Conservation (phyloP, 768 basidiomycete species). For the Pulveroboletus sp. region DNA sequence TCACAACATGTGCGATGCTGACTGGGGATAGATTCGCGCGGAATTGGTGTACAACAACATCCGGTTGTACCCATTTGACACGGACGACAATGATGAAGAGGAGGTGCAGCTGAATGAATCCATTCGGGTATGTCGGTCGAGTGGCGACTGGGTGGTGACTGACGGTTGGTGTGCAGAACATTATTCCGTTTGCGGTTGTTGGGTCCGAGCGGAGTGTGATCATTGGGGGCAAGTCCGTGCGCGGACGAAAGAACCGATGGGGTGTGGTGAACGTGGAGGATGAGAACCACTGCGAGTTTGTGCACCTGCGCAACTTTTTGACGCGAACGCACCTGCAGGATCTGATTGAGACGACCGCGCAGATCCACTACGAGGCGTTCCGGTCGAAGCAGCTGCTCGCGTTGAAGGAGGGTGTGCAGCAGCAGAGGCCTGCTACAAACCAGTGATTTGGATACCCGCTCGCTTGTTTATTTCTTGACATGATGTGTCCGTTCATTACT, state of each 20-base stretch:
- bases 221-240: constrained; percentile 92
- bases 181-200: constrained; percentile 96
- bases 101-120: constrained; percentile 86
- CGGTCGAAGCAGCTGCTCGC: constrained; percentile 96
- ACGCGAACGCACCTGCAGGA: constrained; percentile 97
- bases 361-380: constrained; percentile 99
- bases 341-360: constrained; percentile 97
- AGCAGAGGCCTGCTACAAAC: constrained; percentile 52
- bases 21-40: constrained; percentile 71
- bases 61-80: constrained; percentile 94
- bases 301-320: constrained; percentile 95
- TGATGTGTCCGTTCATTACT: too few species aligned
- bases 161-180: constrained; percentile 51
- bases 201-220: constrained; percentile 96
- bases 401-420: constrained; percentile 91
- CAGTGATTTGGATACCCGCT: constrained; percentile 27
- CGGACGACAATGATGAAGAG: constrained; percentile 92
- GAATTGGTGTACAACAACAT: constrained; percentile 92
- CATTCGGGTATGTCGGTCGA: constrained; percentile 68
- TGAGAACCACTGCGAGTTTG: constrained; percentile 95
- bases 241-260: constrained; percentile 97
- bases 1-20: constrained; percentile 6
- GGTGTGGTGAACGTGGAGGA: constrained; percentile 98
- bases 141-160: not conserved
- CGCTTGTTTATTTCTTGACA: too few species aligned